A percentile compares a stretch with the other conserved stretches of the same genome.
phyloP scores from a whole-genome alignment of 2,329 filamentous ascomycete species.

The Aspergillus floridensis region DNA sequence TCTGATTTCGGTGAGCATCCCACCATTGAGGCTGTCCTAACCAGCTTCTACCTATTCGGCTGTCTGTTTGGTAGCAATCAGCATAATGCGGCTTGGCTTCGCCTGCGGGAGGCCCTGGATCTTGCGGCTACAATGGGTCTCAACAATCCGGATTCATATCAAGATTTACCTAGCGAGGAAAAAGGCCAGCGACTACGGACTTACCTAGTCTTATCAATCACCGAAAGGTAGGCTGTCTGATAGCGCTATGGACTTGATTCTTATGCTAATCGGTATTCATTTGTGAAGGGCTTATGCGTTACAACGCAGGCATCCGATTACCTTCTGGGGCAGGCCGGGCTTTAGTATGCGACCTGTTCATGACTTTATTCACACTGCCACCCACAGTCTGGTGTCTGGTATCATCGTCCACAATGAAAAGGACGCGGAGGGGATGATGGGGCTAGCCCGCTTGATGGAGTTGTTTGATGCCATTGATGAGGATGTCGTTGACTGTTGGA shows the following conservation, averaged over 20 bases:
- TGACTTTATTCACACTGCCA: constrained; percentile 38
- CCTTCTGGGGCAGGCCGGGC: constrained; percentile 42
- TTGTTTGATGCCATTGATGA: constrained; percentile 46
- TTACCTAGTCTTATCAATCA: constrained; percentile 38
- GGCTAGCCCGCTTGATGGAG: constrained; percentile 45
- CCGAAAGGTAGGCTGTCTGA: constrained; percentile 27
- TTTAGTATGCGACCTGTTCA: constrained; percentile 42
- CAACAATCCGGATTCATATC: constrained; percentile 41
- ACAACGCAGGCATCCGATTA: constrained; percentile 43
- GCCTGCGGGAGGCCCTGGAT: constrained; percentile 65
- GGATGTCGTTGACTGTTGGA: constrained; percentile 46
- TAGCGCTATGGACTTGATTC: background rate
- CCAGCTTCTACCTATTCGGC: constrained; percentile 74
- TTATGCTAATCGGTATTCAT: constrained; percentile 3
- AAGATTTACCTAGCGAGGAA: constrained; percentile 34
- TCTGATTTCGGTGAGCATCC: constrained; percentile 44
- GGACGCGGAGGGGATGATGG: constrained; percentile 44
- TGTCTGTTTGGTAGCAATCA: constrained; percentile 69
- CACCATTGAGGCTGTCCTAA: constrained; percentile 51
- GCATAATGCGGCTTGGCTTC: constrained; percentile 75
- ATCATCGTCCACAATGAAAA: constrained; percentile 46
- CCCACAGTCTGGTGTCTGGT: constrained; percentile 37
- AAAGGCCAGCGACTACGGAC: constrained; percentile 41
- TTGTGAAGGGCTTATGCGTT: constrained; percentile 41
- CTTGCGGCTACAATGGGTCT: constrained; percentile 42